Percentiles rank a stretch among this genome's conserved stretches.
Evolutionary conservation across 768 basidiomycete species (phyloP).

Genomic region (Russula ochroleuca): DNA sequence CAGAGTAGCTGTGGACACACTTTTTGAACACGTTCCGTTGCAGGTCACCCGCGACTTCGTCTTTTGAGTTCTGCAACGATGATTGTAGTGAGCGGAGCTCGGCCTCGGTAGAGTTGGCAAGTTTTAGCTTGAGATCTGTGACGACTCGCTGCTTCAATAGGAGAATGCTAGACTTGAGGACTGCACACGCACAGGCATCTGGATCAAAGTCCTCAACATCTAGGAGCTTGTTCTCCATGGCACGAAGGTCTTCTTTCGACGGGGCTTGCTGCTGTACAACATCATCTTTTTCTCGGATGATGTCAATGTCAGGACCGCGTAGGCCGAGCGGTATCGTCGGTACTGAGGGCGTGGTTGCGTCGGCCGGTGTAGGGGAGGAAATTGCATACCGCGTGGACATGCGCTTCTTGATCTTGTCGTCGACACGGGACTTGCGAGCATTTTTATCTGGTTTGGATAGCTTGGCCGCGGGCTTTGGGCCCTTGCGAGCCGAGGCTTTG

Average conservation of each 20-base stretch:
- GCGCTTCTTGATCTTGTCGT: conserved; percentile 95
- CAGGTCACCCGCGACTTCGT: conserved; percentile 71
- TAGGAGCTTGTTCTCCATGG: conserved; percentile 55
- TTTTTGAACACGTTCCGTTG: conserved; percentile 95
- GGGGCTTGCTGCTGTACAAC: conserved; percentile 38
- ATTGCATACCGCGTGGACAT: conserved; percentile 94
- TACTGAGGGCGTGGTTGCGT: conserved; percentile 50
- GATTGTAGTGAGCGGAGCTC: conserved; percentile 74
- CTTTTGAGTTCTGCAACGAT: conserved; percentile 63
- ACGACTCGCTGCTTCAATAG: not conserved
- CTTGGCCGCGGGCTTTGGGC: conserved; percentile 24
- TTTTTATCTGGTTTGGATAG: conserved; percentile 25
- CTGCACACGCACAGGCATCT: conserved; percentile 74
- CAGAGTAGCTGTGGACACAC: conserved; percentile 46
- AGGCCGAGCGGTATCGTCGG: conserved; percentile 51
- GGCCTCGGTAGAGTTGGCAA: conserved; percentile 85
- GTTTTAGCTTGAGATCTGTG: conserved; percentile 67
- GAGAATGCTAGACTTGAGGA: not conserved
- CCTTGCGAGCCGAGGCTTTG: conserved; percentile 25
- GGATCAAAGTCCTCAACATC: conserved; percentile 83
- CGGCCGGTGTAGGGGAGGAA: conserved; percentile 69
- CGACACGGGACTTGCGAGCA: conserved; percentile 45
- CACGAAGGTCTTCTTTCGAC: conserved; percentile 56
- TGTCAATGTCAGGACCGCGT: conserved; percentile 34
- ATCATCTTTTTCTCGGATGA: conserved; percentile 48